Evolutionary conservation across 495 filamentous ascomycete species (phyloP).

Genomic region (Daldinia concentrica): DNA sequence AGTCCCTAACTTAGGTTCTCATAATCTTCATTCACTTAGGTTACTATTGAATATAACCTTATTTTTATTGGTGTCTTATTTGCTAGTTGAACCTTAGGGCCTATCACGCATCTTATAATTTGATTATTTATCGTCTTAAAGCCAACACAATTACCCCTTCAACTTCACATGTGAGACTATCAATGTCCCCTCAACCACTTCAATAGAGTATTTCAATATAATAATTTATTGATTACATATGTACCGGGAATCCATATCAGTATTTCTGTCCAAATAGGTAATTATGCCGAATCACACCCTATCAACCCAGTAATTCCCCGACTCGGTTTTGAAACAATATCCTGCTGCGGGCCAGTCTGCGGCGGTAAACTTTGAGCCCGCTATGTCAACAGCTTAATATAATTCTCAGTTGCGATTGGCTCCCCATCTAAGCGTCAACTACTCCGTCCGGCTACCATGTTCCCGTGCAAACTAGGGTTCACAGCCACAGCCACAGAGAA

Average conservation of each 20-base stretch:
- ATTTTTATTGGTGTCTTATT: background rate
- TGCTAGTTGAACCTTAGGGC: background rate
- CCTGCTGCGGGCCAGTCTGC: slow-evolving; percentile 22
- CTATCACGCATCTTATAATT: too few relatives aligned
- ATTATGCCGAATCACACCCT: slow-evolving; percentile 26
- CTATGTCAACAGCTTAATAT: slow-evolving; percentile 15
- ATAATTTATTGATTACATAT: too few relatives aligned
- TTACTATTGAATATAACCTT: background rate
- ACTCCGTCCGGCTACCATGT: slow-evolving; percentile 7
- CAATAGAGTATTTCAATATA: too few relatives aligned
- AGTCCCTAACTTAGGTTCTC: background rate
- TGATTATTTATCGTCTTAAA: too few relatives aligned
- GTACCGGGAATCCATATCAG: background rate
- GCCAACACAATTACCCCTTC: too few relatives aligned
- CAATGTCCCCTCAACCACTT: too few relatives aligned
- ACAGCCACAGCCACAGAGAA: slow-evolving; percentile 26
- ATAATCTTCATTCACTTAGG: background rate
- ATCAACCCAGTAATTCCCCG: background rate
- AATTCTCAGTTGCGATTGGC: slow-evolving; percentile 39
- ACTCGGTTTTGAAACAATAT: slow-evolving; percentile 25
- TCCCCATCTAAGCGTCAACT: slow-evolving; percentile 30
- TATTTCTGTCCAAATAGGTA: slow-evolving; percentile 23
- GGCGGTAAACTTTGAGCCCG: background rate
- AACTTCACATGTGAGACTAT: too few relatives aligned
- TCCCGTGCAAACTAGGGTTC: slow-evolving; percentile 10